Percentiles rank a stretch among this genome's conserved stretches.
Evolutionary conservation across 2,329 filamentous ascomycete species (phyloP).

Genomic region (Phaeosphaeria sp.): DNA sequence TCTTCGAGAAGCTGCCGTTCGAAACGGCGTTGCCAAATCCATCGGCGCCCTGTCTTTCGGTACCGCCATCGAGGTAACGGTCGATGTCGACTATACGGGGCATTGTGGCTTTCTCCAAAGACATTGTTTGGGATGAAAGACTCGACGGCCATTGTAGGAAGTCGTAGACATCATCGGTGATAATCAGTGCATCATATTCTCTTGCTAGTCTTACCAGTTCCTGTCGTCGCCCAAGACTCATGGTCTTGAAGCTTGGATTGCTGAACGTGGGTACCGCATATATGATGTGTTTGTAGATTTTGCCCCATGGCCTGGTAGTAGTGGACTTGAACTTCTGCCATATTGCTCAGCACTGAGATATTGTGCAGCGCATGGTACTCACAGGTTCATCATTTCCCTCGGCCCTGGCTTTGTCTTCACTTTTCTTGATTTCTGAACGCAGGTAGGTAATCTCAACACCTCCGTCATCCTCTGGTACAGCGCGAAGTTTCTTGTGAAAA

Average conservation of each 20-base stretch:
- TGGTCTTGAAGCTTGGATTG: slow-evolving; percentile 86
- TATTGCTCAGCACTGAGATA: slow-evolving; percentile 15
- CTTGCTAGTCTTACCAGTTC: slow-evolving; percentile 78
- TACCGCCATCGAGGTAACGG: slow-evolving; percentile 66
- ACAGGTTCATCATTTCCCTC: slow-evolving; percentile 54
- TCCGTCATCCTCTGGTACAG: slow-evolving; percentile 77
- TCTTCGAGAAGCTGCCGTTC: slow-evolving; percentile 91
- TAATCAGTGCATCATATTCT: slow-evolving; percentile 78
- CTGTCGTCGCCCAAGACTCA: slow-evolving; percentile 72
- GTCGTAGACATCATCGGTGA: slow-evolving; percentile 94
- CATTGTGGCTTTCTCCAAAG: slow-evolving; percentile 55
- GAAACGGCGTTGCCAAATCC: slow-evolving; percentile 81
- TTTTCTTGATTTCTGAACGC: slow-evolving; percentile 57
- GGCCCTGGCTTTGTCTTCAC: slow-evolving; percentile 53
- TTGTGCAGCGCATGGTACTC: slow-evolving; percentile 24
- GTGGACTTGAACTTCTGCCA: slow-evolving; percentile 63
- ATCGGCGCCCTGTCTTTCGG: slow-evolving; percentile 56
- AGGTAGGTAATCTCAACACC: slow-evolving; percentile 75
- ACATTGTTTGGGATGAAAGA: slow-evolving; percentile 28
- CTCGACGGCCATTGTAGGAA: slow-evolving; percentile 78
- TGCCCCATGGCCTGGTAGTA: slow-evolving; percentile 63
- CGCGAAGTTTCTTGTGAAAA: slow-evolving; percentile 70
- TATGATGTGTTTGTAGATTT: slow-evolving; percentile 85
- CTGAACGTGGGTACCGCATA: slow-evolving; percentile 89
- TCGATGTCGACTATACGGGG: slow-evolving; percentile 84